Conservation (phyloP, 805 yeast species). For the Hyphopichia homilentoma region DNA sequence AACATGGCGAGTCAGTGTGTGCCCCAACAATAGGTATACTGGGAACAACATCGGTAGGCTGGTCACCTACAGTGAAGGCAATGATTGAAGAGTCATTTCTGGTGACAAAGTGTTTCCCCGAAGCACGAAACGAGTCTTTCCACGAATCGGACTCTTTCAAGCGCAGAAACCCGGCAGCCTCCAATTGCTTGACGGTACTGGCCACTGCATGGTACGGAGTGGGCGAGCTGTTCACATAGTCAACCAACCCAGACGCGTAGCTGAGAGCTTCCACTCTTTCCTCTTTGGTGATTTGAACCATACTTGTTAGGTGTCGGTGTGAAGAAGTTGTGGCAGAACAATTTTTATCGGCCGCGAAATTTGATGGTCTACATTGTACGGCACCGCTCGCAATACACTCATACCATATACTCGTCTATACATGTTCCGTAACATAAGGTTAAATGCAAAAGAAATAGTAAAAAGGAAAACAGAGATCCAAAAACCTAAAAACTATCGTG, state of each 20-base stretch:
- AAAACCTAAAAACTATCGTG: no score
- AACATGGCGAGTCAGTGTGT: constrained; percentile 91
- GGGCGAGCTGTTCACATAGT: constrained; percentile 80
- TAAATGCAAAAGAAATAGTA: no score
- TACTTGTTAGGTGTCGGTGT: no score
- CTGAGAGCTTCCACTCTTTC: constrained; percentile 14
- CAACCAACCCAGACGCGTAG: constrained; percentile 60
- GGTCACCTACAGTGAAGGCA: constrained; percentile 78
- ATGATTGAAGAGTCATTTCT: constrained; percentile 86
- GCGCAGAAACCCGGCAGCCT: constrained; percentile 65
- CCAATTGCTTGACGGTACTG: constrained; percentile 52
- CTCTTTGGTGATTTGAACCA: neutral
- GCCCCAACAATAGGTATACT: constrained; percentile 91
- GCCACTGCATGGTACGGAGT: constrained; percentile 93
- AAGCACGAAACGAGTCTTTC: constrained; percentile 45
- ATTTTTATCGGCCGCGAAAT: no score
- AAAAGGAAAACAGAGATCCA: no score
- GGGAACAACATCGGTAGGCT: constrained; percentile 64
- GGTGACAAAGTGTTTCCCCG: constrained; percentile 78
- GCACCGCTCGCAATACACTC: no score
- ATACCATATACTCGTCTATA: no score
- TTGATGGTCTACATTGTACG: no score
- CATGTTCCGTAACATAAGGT: no score
- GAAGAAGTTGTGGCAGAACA: no score
- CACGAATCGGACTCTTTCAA: constrained; percentile 70